These are phyloP conservation scores for Naumovozyma castellii DNA, from an alignment of 805 yeast genomes.

Conservation along the genomic window DNA sequence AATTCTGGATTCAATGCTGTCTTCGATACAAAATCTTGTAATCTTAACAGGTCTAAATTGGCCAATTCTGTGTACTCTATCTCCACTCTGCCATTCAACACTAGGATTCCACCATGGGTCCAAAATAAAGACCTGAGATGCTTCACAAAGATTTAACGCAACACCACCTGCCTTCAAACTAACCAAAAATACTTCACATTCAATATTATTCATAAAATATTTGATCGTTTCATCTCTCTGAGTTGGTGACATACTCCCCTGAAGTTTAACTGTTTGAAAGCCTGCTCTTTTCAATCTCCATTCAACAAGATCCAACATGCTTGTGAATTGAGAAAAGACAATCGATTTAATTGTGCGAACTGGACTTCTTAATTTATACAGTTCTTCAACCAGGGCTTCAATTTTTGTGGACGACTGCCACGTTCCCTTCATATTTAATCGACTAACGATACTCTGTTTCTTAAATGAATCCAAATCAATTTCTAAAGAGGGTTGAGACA, in stretches of 20 bases:
- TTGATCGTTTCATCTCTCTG: slow-evolving; percentile 89
- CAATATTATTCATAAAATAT: slow-evolving; percentile 85
- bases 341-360: slow-evolving; percentile 85
- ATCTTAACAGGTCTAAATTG: slow-evolving; percentile 90
- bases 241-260: slow-evolving; percentile 94
- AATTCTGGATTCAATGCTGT: slow-evolving; percentile 91
- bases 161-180: slow-evolving; percentile 98
- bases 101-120: slow-evolving; percentile 99
- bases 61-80: slow-evolving; percentile 95
- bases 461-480: slow-evolving; percentile 46
- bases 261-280: slow-evolving; percentile 84
- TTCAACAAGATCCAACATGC: slow-evolving; percentile 91
- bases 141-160: slow-evolving; percentile 91
- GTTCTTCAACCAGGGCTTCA: slow-evolving; percentile 90
- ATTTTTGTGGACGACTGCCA: slow-evolving; percentile 96
- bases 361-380: slow-evolving; percentile 78
- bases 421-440: slow-evolving; percentile 76
- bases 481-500: slow-evolving; percentile 77
- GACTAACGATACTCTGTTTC: slow-evolving; percentile 62
- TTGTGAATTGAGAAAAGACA: slow-evolving; percentile 94
- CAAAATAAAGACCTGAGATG: slow-evolving; percentile 88
- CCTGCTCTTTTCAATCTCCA: slow-evolving; percentile 96
- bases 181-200: slow-evolving; percentile 87
- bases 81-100: slow-evolving; percentile 97
- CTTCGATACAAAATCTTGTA: slow-evolving; percentile 88